A percentile compares a stretch with the other conserved stretches of the same genome.
phyloP scores from a whole-genome alignment of 345 rosid genomes.

The Euphorbia lathyris region DNA sequence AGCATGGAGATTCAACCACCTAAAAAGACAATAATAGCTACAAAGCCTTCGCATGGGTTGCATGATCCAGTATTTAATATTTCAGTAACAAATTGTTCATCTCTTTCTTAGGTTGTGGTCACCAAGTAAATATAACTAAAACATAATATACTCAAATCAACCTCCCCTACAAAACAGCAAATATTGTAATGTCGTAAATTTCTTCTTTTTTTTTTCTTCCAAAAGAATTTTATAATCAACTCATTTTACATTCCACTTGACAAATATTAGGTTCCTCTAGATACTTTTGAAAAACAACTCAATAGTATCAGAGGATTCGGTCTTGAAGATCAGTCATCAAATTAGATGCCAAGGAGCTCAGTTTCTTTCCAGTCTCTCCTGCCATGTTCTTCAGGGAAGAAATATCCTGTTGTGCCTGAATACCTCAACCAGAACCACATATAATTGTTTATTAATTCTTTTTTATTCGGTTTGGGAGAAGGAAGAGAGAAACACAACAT shows the following conservation, averaged over 20 bases:
- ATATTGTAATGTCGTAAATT: not conserved
- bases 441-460: too few species aligned
- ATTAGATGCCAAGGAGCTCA: slow-evolving; percentile 72
- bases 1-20: too few species aligned
- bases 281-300: not conserved
- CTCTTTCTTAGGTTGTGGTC: not conserved
- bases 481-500: not conserved
- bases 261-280: slow-evolving; percentile 8
- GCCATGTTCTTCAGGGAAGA: slow-evolving; percentile 83
- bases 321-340: slow-evolving; percentile 85
- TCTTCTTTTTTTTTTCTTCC: not conserved
- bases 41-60: too few species aligned
- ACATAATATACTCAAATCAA: not conserved
- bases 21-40: too few species aligned
- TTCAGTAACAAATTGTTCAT: not conserved
- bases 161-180: slow-evolving; percentile 9
- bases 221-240: slow-evolving; percentile 15
- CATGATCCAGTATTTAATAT: too few species aligned
- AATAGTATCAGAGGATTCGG: slow-evolving; percentile 55
- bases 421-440: not conserved
- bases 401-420: slow-evolving; percentile 90
- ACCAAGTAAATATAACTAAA: not conserved
- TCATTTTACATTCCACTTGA: slow-evolving; percentile 21
- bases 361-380: slow-evolving; percentile 89
- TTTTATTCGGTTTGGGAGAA: not conserved